Evolutionary conservation across 257 asterid species (phyloP).

Genomic region (Solanum chilense): DNA sequence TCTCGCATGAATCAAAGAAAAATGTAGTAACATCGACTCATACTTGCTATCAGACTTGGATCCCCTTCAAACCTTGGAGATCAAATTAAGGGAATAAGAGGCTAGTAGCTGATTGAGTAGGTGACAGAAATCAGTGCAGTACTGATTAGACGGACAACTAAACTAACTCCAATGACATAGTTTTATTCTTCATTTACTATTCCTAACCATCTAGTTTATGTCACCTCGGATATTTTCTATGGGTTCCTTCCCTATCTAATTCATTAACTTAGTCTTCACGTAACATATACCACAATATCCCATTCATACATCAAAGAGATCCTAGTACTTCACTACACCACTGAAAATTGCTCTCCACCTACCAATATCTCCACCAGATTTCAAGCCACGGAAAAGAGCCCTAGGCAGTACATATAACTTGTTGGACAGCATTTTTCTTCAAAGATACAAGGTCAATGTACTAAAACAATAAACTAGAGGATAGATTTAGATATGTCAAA

Average conservation of each 20-base stretch:
- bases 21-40: not conserved
- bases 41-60: not conserved
- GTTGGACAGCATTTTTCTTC: not conserved
- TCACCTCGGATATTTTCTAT: not conserved
- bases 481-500: not conserved
- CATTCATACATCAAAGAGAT: not conserved
- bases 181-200: not conserved
- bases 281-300: not conserved
- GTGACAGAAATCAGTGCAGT: not conserved
- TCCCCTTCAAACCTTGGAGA: not conserved
- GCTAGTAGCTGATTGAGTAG: not conserved
- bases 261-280: not conserved
- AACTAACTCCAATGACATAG: not conserved
- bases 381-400: not conserved
- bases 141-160: not conserved
- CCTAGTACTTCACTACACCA: not conserved
- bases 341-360: not conserved
- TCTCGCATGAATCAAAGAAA: not conserved
- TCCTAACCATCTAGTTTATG: not conserved
- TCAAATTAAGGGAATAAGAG: not conserved
- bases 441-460: not conserved
- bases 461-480: not conserved
- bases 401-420: not conserved
- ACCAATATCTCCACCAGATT: not conserved
- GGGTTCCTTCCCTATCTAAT: not conserved